Evolutionary conservation across 2,329 filamentous ascomycete genomes (phyloP).

Genomic region (Botryotinia convoluta): DNA sequence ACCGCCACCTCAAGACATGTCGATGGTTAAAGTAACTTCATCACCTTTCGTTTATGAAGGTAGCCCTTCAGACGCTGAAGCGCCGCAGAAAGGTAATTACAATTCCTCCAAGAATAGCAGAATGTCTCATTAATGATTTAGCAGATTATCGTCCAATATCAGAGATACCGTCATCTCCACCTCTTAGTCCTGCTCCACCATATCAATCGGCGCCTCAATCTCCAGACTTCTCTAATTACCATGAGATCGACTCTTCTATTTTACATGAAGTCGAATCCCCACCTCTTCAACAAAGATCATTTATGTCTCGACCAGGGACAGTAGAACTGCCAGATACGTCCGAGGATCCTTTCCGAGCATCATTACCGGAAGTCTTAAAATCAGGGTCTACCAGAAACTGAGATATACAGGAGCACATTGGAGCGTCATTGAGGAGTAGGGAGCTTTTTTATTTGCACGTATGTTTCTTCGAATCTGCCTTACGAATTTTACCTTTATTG

Average conservation of each 20-base stretch:
- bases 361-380: neutral
- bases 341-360: neutral
- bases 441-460: neutral
- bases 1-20: neutral
- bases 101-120: no score
- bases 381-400: neutral
- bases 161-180: neutral
- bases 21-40: neutral
- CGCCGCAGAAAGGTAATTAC: neutral
- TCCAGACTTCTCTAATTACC: neutral
- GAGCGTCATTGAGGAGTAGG: neutral
- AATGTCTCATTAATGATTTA: neutral
- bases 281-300: neutral
- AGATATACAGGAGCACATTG: neutral
- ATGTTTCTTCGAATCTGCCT: neutral
- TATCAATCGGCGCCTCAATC: constrained; percentile 10
- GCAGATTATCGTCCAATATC: neutral
- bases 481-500: neutral
- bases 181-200: constrained; percentile 12
- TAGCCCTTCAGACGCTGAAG: neutral
- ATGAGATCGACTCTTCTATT: constrained; percentile 10
- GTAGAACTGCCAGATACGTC: constrained; percentile 12
- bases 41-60: neutral
- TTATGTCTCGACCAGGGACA: neutral
- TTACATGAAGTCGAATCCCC: constrained; percentile 12